A percentile compares a stretch with the other conserved stretches of the same genome.
Conservation (phyloP, 176 grass and related monocot genomes). For the Thinopyrum elongatum region DNA sequence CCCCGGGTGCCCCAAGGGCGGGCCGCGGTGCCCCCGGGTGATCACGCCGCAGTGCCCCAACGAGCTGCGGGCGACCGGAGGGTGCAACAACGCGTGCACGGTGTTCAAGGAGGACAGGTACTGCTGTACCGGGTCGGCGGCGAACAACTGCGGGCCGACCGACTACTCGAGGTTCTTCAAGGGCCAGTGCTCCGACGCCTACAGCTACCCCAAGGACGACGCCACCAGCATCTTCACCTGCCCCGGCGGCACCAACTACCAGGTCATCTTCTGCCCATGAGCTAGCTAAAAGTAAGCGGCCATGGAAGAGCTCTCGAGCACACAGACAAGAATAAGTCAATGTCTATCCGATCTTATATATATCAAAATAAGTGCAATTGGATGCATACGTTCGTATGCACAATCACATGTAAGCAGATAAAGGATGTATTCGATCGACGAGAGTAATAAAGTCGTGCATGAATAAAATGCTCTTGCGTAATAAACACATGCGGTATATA, state of each 20-base stretch:
- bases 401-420: not conserved
- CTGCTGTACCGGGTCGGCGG: conserved; percentile 32
- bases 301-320: not conserved
- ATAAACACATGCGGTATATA: no score
- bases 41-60: conserved; percentile 36
- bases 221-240: conserved; percentile 34
- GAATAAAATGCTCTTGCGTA: no score
- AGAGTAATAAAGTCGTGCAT: no score
- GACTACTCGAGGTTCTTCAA: conserved; percentile 49
- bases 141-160: conserved; percentile 20
- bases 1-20: conserved; percentile 36
- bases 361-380: not conserved
- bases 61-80: conserved; percentile 18
- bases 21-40: conserved; percentile 10
- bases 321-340: not conserved
- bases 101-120: conserved; percentile 36
- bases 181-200: conserved; percentile 37
- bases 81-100: conserved; percentile 47
- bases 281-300: not conserved
- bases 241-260: conserved; percentile 39
- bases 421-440: no score
- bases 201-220: conserved; percentile 49
- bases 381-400: not conserved
- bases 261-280: conserved; percentile 52
- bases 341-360: not conserved